Base-by-base conservation (phyloP, 345 rosid species). In the Moringa oleifera region DNA sequence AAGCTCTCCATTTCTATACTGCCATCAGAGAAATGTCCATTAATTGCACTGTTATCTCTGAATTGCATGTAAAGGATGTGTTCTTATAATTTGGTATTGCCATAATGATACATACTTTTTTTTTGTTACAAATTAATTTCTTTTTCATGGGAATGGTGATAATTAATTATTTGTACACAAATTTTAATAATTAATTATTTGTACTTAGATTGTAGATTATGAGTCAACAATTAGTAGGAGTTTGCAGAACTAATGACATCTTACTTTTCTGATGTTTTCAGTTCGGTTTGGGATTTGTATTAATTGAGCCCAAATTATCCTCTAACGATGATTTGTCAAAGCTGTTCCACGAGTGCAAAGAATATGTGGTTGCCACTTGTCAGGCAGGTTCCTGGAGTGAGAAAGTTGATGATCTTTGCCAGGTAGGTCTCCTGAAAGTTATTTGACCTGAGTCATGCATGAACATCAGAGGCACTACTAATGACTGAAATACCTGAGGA, bases 281-380 rank as follows among this genome's bases (percentile, higher is more conserved):
- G 99, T 76, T 90, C 58, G 78, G 85, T 61, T 67, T 73, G 66
- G 99, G 95, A 58, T 71, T 88, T 74, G 80, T 78, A 31, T 64
- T 94, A 66, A 79, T 82, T 19, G 96, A 90, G 73, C 77, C 83
- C 50, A 69, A 75, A 64, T 65, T 94, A 59, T 77, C 84, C 20
- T 41, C 73, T 25, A 78, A 81, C 21, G 78, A 75, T 51, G 75
- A 76, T 69, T 79, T 88, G 75, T 83, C 87, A 11, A 90, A 85
- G 80, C 80, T 85, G 63, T 88, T 81, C 73, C 64, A 71, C 10
- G 92, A 90, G 68, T 90, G 97, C 83, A 94, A 90, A 80, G 96
- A 90, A 71, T 94, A 78, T 41, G 68, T 86, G 45, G 62, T 85
- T 33, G 75, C 81, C 28, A 72, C 73, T 72, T 94, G 86, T 78